These are phyloP conservation scores for Evansstolkia leycettana DNA, from an alignment of 495 filamentous ascomycete genomes.

Conservation along the genomic window DNA sequence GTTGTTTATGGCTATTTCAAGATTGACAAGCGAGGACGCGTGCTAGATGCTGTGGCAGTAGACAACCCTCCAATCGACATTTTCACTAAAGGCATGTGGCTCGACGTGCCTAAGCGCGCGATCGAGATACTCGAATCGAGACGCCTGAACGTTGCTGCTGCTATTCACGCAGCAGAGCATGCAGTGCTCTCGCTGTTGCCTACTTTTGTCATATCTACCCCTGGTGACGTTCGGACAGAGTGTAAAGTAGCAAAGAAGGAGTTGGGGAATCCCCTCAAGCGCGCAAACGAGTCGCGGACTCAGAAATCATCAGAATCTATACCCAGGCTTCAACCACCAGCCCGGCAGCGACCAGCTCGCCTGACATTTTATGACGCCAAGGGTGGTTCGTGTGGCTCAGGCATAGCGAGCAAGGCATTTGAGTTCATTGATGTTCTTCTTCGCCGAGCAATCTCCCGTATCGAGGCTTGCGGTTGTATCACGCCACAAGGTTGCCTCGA, in stretches of 20 bases:
- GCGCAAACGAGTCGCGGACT: conserved; percentile 10
- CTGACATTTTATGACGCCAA: conserved; percentile 94
- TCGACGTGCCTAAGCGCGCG: conserved; percentile 71
- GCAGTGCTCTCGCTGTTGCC: conserved; percentile 78
- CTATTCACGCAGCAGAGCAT: conserved; percentile 92
- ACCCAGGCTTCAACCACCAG: conserved; percentile 24
- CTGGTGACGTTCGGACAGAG: conserved; percentile 85
- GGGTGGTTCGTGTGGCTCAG: conserved; percentile 70
- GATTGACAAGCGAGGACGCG: conserved; percentile 63
- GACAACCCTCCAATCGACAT: conserved; percentile 86
- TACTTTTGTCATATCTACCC: conserved; percentile 75
- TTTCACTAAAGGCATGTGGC: conserved; percentile 86
- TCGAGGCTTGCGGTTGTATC: conserved; percentile 57
- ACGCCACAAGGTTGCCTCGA: conserved; percentile 66
- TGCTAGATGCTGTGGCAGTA: conserved; percentile 87
- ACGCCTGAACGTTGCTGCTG: conserved; percentile 70
- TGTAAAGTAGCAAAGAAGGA: conserved; percentile 82
- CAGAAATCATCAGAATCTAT: conserved; percentile 5
- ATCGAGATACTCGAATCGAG: conserved; percentile 65
- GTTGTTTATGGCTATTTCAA: conserved; percentile 96
- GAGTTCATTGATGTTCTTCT: conserved; percentile 78
- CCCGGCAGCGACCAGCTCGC: conserved; percentile 74
- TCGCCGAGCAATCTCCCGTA: conserved; percentile 62
- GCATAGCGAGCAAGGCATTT: conserved; percentile 84
- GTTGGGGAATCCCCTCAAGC: conserved; percentile 20